Evolutionary conservation across 106 monocot species (phyloP), one percentile per base, ranked within the genome.

Genomic region (Posidonia australis): DNA sequence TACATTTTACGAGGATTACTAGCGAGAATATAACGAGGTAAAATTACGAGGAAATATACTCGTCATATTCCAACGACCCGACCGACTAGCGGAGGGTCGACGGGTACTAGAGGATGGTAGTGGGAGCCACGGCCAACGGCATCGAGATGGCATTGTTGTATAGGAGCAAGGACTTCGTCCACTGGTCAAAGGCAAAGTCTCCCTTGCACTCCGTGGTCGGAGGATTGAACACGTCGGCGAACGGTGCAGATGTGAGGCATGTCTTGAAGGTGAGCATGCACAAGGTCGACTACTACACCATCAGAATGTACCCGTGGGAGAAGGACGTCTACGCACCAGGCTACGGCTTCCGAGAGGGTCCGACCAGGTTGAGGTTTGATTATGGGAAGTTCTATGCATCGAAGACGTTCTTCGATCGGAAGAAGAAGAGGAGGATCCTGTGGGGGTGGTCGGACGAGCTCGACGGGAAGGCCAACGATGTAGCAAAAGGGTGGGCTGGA

Each of bases 221-320:
- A 7, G 67, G 74, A 4, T 32, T 74, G 22, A 67, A 74, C 44
- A 53, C 60, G 7, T 67, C 66, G 10, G 53, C 22, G 30, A 67
- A 21, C 17, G 10, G 10, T 13, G 13, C 4, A 1, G 51, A 5
- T 12, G 19, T 54, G 32, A 69, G 27, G 59, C 45, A 69, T n/a
- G 76, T 64, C 19, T 13, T 76, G 18, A 76, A 76, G 63, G 68
- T 62, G 13, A 76, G 76, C 62, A n/a, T 76, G 43, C 69, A 70
- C 46, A 17, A 64, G 24, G 69, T 56, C 64, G 69, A 76, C 30
- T 76, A 76, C 41, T 76, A 76, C 61, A 76, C 76, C 49, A 23
- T 76, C 19, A 63, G 76, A 51, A 56, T 0, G 29, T 76, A 76
- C 41, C 1, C 11, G 0, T 25, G 13, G 16, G 55, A 30, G 29